phyloP scores from a whole-genome alignment of 352 stramenopile species.

The Pythium folliculosum region DNA sequence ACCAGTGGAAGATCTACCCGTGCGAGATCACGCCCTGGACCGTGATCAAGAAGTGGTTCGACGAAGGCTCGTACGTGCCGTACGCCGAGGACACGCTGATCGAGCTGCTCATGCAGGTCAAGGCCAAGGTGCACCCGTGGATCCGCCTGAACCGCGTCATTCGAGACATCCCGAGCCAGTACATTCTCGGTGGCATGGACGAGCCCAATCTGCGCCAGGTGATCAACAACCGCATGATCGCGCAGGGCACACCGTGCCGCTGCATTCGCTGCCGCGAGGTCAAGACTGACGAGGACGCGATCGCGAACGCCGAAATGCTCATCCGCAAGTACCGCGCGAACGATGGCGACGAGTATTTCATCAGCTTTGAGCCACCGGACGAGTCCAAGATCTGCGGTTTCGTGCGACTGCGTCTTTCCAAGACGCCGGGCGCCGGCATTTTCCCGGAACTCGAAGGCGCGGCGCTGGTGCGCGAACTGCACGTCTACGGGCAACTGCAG shows the following conservation, averaged over 20 bases:
- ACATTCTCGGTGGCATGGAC: slow-evolving; percentile 92
- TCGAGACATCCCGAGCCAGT: slow-evolving; percentile 93
- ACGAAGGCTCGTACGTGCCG: slow-evolving; percentile 86
- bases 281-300: slow-evolving; percentile 82
- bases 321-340: slow-evolving; percentile 86
- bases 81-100: slow-evolving; percentile 90
- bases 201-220: slow-evolving; percentile 92
- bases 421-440: slow-evolving; percentile 59
- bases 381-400: slow-evolving; percentile 92
- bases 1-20: slow-evolving; percentile 96
- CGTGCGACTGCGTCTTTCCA: slow-evolving; percentile 78
- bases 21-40: slow-evolving; percentile 92
- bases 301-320: slow-evolving; percentile 67
- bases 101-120: slow-evolving; percentile 89
- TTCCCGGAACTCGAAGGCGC: slow-evolving; percentile 78
- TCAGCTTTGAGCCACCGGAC: slow-evolving; percentile 92
- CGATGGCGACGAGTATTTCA: slow-evolving; percentile 89
- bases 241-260: slow-evolving; percentile 66
- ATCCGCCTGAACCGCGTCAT: slow-evolving; percentile 94
- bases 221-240: slow-evolving; percentile 84
- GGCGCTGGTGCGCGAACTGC: slow-evolving; percentile 88
- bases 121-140: slow-evolving; percentile 92
- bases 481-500: slow-evolving; percentile 91
- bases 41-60: slow-evolving; percentile 91
- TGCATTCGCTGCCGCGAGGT: slow-evolving; percentile 94